These are phyloP conservation scores for Asclepias syriaca DNA, from an alignment of 257 asterid genomes.

Conservation along the genomic window DNA sequence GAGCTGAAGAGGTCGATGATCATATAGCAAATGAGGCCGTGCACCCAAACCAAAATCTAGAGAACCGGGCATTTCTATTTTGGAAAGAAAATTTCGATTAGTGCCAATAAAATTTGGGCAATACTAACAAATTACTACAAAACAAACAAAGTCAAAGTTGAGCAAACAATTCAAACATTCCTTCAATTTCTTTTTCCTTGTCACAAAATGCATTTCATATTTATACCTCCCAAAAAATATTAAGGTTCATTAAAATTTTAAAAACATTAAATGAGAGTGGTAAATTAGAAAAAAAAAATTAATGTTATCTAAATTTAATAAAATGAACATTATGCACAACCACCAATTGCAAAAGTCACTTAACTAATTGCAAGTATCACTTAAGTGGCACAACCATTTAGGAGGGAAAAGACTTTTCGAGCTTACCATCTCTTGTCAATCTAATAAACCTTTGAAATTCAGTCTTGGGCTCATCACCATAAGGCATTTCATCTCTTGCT, in stretches of 20 bases:
- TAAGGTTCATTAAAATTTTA: no score
- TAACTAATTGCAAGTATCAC: background rate
- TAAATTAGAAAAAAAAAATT: no score
- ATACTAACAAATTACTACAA: background rate
- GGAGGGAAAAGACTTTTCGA: background rate
- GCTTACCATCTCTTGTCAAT: conserved; percentile 51
- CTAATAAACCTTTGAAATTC: conserved; percentile 67
- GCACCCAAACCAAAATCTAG: conserved; percentile 9
- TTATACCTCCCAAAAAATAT: no score
- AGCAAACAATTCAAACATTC: background rate
- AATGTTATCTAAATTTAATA: no score
- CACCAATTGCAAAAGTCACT: background rate
- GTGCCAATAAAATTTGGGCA: background rate
- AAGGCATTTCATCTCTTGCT: conserved; percentile 53
- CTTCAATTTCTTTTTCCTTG: no score
- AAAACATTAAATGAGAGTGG: no score
- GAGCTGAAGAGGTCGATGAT: conserved; percentile 59
- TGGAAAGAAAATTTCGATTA: background rate
- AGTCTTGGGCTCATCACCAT: conserved; percentile 33
- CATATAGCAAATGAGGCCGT: conserved; percentile 34
- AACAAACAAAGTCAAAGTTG: background rate
- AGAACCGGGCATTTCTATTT: conserved; percentile 63
- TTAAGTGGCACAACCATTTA: background rate
- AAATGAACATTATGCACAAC: background rate
- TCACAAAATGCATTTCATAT: no score